Evolutionary conservation across 495 filamentous ascomycete genomes (phyloP).

Genomic region (Cladorrhinum samala): DNA sequence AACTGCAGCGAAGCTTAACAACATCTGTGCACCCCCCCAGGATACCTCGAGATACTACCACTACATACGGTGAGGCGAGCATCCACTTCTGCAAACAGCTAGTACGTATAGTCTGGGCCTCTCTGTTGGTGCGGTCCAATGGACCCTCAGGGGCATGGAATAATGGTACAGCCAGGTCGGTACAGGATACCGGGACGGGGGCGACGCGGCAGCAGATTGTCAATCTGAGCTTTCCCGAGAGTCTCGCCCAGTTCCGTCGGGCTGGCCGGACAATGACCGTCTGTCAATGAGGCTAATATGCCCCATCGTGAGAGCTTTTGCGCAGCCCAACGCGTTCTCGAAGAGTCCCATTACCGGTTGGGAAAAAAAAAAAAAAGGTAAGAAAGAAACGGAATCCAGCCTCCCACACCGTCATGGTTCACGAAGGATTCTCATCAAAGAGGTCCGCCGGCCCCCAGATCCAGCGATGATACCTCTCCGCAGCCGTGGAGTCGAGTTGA

Average conservation of each 20-base stretch:
- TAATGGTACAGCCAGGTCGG: conserved; percentile 1
- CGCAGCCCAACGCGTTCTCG: not conserved
- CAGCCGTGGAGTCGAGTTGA: conserved; percentile 9
- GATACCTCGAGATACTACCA: not conserved
- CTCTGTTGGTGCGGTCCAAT: conserved; percentile 2
- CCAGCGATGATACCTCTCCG: conserved; percentile 13
- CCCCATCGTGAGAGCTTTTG: not conserved
- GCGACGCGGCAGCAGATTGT: conserved; percentile 24
- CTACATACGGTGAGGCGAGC: conserved; percentile 9
- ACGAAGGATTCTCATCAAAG: too few relatives aligned
- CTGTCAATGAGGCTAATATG: conserved; percentile 24
- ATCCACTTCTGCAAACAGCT: conserved; percentile 26
- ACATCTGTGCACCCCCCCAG: conserved; percentile 15
- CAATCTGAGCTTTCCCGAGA: conserved; percentile 16
- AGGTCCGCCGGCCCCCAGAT: not conserved
- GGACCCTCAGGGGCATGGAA: not conserved
- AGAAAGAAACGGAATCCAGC: not conserved
- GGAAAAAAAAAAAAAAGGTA: not conserved
- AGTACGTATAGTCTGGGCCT: not conserved
- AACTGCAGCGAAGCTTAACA: conserved; percentile 22
- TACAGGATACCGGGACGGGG: conserved; percentile 9
- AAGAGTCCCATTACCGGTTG: not conserved
- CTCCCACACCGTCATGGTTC: too few relatives aligned
- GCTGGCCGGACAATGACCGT: conserved; percentile 13
- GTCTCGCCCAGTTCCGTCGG: conserved; percentile 14